Base-by-base conservation (phyloP, 2,329 filamentous ascomycete genomes). In the Cladophialophora carrionii region DNA sequence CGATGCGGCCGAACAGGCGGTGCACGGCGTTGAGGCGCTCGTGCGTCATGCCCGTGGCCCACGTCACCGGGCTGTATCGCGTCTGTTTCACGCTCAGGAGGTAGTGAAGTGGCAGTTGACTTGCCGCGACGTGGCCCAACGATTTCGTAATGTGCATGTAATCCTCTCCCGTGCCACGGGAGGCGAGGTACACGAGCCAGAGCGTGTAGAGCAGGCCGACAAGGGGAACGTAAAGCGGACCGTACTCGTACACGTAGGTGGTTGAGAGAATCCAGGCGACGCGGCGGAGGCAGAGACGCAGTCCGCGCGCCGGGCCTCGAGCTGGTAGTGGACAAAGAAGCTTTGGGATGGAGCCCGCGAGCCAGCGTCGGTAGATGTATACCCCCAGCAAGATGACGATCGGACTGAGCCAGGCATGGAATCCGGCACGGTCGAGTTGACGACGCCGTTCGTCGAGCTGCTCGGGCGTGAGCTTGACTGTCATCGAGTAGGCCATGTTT, bases 141-240 rank as follows among this genome's bases (percentile, higher is more conserved):
- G 85, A 82, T 75, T 87, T 88, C 26, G 86, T 88, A 26, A 88
- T 76, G 73, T 88, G 86, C 32, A 88, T 78, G 63, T 88, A 88
- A 73, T 88, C 86, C 12, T 68, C 49, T 6, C 69, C 63, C 14
- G 71, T 72, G 54, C 64, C 31, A 41, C 61, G 63, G 46, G 64
- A 52, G 55, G 62, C 60, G 5, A 71, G 63, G 53, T 65, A 70
- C 7, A 71, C 51, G 10, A 72, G 69, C 65, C 66, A 72, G 32
- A 26, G 5, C 8, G 63, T 43, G 56, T 72, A 72, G n/a, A 65
- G 0, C 10, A 63, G 9, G 12, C 61, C 69, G 7, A 68, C n/a
- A 1, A 72, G 29, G 14, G 68, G 69, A n/a, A 69, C 54, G 31
- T 54, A 43, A 9, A 70, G 54, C 20, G 67, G 63, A 1, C 71